A percentile compares a stretch with the other conserved stretches of the same genome.
phyloP scores from a whole-genome alignment of 345 rosid genomes.

The Arabidopsis thaliana region TAIR10.1 NC_003076.8:6519001-6519500 shows the following conservation, averaged over 20 bases:
- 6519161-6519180: background rate
- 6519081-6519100: constrained; percentile 79
- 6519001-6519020: constrained; percentile 58
- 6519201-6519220: background rate
- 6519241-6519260: background rate
- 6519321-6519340: constrained; percentile 16
- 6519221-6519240: background rate
- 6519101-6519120: constrained; percentile 96
- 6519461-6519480: background rate
- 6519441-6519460: constrained; percentile 4
- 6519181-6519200: constrained; percentile 5
- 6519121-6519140: constrained; percentile 57
- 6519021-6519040: constrained; percentile 85
- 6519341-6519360: background rate
- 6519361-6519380: background rate
- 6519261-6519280: background rate
- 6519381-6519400: background rate
- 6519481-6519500: too few relatives aligned
- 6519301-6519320: background rate
- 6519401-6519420: background rate
- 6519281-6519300: background rate
- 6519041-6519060: constrained; percentile 98
- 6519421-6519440: constrained; percentile 6
- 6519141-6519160: background rate
- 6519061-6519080: constrained; percentile 97